Evolutionary conservation across 306 rosid genomes (phyloP).

Genomic region (Hippophae tibetana): DNA sequence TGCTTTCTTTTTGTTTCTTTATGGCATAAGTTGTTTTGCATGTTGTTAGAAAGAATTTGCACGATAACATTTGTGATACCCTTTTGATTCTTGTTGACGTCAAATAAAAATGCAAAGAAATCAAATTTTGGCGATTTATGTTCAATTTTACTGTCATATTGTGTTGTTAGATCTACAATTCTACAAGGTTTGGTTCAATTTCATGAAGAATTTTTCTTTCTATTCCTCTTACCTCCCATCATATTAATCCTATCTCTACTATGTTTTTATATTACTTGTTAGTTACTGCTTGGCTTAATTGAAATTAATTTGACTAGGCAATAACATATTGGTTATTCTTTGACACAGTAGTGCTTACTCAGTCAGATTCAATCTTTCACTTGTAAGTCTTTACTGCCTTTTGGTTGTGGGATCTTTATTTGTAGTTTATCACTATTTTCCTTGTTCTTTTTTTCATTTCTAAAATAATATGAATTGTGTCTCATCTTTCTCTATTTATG

Average conservation of each 20-base stretch:
- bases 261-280: not conserved
- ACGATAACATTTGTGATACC: no score
- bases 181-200: constrained; percentile 90
- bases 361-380: constrained; percentile 97
- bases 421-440: not conserved
- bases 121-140: no score
- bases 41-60: no score
- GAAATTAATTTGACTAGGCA: not conserved
- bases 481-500: constrained; percentile 12
- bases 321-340: constrained; percentile 27
- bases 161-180: no score
- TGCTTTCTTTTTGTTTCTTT: no score
- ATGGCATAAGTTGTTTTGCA: no score
- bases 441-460: not conserved
- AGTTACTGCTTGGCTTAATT: not conserved
- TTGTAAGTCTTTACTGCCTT: constrained; percentile 46
- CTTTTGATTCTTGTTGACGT: no score
- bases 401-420: constrained; percentile 8
- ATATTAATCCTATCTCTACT: constrained; percentile 67
- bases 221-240: constrained; percentile 91
- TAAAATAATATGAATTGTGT: not conserved
- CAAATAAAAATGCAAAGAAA: no score
- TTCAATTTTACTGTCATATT: no score
- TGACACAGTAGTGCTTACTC: constrained; percentile 65
- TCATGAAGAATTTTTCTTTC: constrained; percentile 96